These are phyloP conservation scores for Neonectria sp. DNA, from an alignment of 2,329 filamentous ascomycete species.

Conservation along the genomic window DNA sequence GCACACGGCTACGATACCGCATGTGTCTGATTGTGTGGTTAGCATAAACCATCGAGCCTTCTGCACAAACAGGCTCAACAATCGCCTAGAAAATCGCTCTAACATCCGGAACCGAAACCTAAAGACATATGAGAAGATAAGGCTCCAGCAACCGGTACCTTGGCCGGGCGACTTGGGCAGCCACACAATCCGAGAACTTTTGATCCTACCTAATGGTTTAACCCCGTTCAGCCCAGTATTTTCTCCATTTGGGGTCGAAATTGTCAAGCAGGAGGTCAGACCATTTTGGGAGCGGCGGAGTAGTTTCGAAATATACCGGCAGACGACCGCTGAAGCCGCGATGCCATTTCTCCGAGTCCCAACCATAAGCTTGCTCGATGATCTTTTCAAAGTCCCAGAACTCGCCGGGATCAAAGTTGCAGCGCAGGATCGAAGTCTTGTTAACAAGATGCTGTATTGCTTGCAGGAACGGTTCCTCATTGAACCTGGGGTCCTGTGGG, in stretches of 20 bases:
- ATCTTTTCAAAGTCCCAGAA: constrained; percentile 14
- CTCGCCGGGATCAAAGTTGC: constrained; percentile 24
- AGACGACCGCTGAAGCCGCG: background rate
- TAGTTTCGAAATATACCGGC: background rate
- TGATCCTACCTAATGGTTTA: background rate
- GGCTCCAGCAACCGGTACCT: background rate
- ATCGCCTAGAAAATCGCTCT: background rate
- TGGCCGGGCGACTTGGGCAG: background rate
- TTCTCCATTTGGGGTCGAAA: background rate
- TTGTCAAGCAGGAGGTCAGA: background rate
- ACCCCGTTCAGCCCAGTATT: background rate
- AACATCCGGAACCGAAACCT: background rate
- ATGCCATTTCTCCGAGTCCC: background rate
- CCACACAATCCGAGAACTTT: background rate
- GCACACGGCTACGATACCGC: background rate
- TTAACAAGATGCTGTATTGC: background rate
- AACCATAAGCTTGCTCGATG: background rate
- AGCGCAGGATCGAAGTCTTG: constrained; percentile 4
- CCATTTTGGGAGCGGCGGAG: background rate
- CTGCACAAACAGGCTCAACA: background rate
- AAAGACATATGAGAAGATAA: background rate
- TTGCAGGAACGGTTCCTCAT: background rate
- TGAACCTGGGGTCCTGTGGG: background rate
- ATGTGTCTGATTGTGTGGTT: background rate
- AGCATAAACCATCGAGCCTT: background rate